A percentile compares a stretch with the other conserved stretches of the same genome.
Evolutionary conservation across 176 grass and related monocot species (phyloP).

Genomic region (Raddia distichophylla): DNA sequence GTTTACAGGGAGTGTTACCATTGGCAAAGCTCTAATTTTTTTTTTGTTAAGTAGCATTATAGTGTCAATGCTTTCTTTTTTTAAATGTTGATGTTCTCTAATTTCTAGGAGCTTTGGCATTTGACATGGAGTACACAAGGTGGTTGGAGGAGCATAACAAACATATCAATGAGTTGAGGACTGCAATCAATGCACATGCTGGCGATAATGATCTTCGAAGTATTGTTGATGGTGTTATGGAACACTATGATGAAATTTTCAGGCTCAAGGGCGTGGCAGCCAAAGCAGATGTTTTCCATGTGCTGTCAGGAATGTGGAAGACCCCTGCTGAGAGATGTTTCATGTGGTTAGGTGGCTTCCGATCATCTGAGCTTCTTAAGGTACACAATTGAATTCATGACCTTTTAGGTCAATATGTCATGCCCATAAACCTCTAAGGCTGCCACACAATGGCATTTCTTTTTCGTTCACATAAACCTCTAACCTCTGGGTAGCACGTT

Average conservation of each 20-base stretch:
- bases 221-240: slow-evolving; percentile 72
- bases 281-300: slow-evolving; percentile 90
- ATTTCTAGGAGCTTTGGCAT: slow-evolving; percentile 77
- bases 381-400: slow-evolving; percentile 41
- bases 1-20: neutral
- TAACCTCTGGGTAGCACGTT: too few relatives aligned
- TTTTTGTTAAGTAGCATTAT: slow-evolving; percentile 15
- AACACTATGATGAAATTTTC: slow-evolving; percentile 85
- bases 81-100: slow-evolving; percentile 31
- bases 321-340: slow-evolving; percentile 97
- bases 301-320: slow-evolving; percentile 97
- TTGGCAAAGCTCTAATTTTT: neutral
- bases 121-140: slow-evolving; percentile 84
- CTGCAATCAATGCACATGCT: slow-evolving; percentile 67
- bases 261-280: slow-evolving; percentile 81
- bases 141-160: slow-evolving; percentile 92
- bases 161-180: slow-evolving; percentile 71
- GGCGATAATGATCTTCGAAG: slow-evolving; percentile 59
- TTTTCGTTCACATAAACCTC: neutral
- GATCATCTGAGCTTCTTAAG: slow-evolving; percentile 94
- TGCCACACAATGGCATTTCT: neutral
- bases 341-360: slow-evolving; percentile 92
- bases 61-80: slow-evolving; percentile 8
- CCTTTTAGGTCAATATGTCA: neutral
- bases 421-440: neutral